A percentile compares a stretch with the other conserved stretches of the same genome.
Conservation (phyloP, 371 early-diverging fungal genomes). For the Sporodiniella umbellata region DNA sequence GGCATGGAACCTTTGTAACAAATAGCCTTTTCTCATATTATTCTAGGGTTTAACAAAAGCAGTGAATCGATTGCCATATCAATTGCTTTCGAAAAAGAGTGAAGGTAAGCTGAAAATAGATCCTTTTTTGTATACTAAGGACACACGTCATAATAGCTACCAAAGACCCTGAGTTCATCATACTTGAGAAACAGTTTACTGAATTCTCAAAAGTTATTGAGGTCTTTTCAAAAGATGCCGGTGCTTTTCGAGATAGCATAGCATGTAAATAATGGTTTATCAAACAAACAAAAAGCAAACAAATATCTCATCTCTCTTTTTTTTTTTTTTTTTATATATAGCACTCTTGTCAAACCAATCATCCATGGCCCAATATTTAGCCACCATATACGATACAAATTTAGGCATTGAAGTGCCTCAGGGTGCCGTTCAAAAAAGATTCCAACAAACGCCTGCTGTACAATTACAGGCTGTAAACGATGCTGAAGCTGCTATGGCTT, state of each 20-base stretch:
- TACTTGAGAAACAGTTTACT: slow-evolving; percentile 61
- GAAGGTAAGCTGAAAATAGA: slow-evolving; percentile 27
- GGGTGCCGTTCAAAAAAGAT: slow-evolving; percentile 31
- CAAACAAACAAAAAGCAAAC: neutral
- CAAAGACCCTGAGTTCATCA: slow-evolving; percentile 64
- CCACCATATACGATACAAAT: slow-evolving; percentile 47
- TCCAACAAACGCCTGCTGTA: slow-evolving; percentile 41
- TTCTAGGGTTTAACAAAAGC: slow-evolving; percentile 30
- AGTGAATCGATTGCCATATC: slow-evolving; percentile 32
- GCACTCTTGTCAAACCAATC: slow-evolving; percentile 64
- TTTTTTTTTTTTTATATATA: too few relatives aligned
- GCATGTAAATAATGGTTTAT: slow-evolving; percentile 32
- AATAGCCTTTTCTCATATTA: neutral
- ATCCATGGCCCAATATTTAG: slow-evolving; percentile 56
- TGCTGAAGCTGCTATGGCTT: slow-evolving; percentile 51
- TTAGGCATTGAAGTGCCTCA: slow-evolving; percentile 27
- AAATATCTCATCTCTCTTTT: too few relatives aligned
- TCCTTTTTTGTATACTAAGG: too few relatives aligned
- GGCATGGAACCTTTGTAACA: neutral
- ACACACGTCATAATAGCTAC: slow-evolving; percentile 44
- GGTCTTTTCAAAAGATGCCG: slow-evolving; percentile 62
- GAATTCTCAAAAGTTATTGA: slow-evolving; percentile 53
- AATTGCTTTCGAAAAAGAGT: slow-evolving; percentile 41
- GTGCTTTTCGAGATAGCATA: slow-evolving; percentile 74
- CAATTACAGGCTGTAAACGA: slow-evolving; percentile 57